A percentile compares a stretch with the other conserved stretches of the same genome.
Evolutionary conservation across 2,329 filamentous ascomycete species (phyloP).

Genomic region (Chrysosphaeria jannelii): DNA sequence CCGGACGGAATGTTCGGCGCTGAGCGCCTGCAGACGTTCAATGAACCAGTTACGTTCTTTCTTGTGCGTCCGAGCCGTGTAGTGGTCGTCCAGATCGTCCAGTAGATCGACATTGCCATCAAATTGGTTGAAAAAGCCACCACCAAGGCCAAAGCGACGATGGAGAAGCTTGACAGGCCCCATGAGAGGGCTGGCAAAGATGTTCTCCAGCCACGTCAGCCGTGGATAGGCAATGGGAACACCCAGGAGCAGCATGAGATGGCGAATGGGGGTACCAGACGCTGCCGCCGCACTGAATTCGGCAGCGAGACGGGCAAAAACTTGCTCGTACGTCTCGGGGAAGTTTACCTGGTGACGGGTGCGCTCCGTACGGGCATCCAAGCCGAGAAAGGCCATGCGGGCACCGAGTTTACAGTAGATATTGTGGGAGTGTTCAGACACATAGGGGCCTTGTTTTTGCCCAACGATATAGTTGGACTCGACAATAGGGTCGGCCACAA

Average conservation of each 20-base stretch:
- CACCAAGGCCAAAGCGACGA: conserved; percentile 62
- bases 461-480: conserved; percentile 59
- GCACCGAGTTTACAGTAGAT: conserved; percentile 63
- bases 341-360: conserved; percentile 90
- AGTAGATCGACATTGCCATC: conserved; percentile 80
- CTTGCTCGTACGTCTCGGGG: conserved; percentile 58
- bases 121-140: conserved; percentile 74
- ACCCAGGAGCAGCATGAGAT: conserved; percentile 63
- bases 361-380: conserved; percentile 76
- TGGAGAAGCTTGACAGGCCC: conserved; percentile 72
- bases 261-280: conserved; percentile 50
- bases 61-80: conserved; percentile 80
- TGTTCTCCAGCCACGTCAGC: conserved; percentile 88
- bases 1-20: conserved; percentile 62
- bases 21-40: conserved; percentile 53
- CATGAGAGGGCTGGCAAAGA: conserved; percentile 61
- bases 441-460: conserved; percentile 58
- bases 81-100: conserved; percentile 86
- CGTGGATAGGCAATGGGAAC: conserved; percentile 72
- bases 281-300: conserved; percentile 37
- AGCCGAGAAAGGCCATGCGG: conserved; percentile 54
- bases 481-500: conserved; percentile 23
- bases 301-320: conserved; percentile 45
- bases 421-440: conserved; percentile 62
- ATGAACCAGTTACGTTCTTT: conserved; percentile 54